A percentile compares a stretch with the other conserved stretches of the same genome.
Conservation (phyloP, 1,139 yeast species). For the Nakaseomyces bracarensis region DNA sequence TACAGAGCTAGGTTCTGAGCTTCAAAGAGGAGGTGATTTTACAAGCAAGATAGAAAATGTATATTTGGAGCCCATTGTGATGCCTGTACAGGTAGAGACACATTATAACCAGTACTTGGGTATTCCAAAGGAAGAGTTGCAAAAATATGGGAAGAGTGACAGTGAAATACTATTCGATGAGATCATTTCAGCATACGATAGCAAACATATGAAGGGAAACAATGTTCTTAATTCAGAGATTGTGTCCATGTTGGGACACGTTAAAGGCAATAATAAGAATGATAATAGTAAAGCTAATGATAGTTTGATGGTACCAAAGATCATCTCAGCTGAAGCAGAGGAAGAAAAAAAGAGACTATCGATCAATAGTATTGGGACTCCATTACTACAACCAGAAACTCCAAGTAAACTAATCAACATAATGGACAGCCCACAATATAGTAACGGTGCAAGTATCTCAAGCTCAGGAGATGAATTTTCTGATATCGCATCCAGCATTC, state of each 20-base stretch:
- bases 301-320: slow-evolving; percentile 4
- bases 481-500: slow-evolving; percentile 11
- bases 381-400: slow-evolving; percentile 9
- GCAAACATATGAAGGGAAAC: slow-evolving; percentile 1
- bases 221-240: slow-evolving; percentile 14
- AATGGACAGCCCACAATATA: slow-evolving; percentile 21
- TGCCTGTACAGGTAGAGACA: slow-evolving; percentile 1
- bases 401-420: slow-evolving; percentile 9
- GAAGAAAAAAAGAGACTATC: slow-evolving; percentile 6
- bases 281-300: too few relatives aligned
- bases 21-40: background rate
- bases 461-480: slow-evolving; percentile 25
- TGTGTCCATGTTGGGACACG: slow-evolving; percentile 18
- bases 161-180: slow-evolving; percentile 26
- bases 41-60: background rate
- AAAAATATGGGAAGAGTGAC: slow-evolving; percentile 10
- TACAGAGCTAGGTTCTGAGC: background rate
- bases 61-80: slow-evolving; percentile 2
- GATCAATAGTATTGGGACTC: slow-evolving; percentile 2
- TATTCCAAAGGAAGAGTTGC: slow-evolving; percentile 1
- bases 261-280: slow-evolving; percentile 14
- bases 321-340: background rate
- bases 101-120: background rate
- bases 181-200: slow-evolving; percentile 21
- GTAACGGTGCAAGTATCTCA: slow-evolving; percentile 16